Percentiles rank a stretch among this genome's conserved stretches.
These are phyloP conservation scores for Davidsoniella eucalypti DNA, from an alignment of 2,329 filamentous ascomycete species.

Conservation along the genomic window DNA sequence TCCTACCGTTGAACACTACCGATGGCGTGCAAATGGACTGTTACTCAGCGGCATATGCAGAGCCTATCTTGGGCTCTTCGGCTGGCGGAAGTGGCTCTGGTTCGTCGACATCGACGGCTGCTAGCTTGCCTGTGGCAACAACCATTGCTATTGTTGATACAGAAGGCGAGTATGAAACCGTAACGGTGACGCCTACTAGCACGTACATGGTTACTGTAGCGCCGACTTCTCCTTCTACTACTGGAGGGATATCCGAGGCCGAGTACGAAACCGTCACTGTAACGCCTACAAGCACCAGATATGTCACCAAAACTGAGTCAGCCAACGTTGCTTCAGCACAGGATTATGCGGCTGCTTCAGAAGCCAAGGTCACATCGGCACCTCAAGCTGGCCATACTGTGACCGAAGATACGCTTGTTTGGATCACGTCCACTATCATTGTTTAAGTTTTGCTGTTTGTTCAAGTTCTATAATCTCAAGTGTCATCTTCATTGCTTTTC, in stretches of 20 bases:
- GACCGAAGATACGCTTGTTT: no score
- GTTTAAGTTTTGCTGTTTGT: no score
- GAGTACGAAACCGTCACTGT: conserved; percentile 1
- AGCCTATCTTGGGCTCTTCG: conserved; percentile 24
- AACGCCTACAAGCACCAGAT: conserved; percentile 3
- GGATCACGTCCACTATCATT: no score
- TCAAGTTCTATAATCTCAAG: no score
- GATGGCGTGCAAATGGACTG: conserved; percentile 34
- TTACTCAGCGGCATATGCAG: conserved; percentile 24
- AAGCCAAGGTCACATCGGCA: no score
- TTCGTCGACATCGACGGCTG: background rate
- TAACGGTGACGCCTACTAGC: conserved; percentile 12
- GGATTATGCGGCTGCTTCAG: no score
- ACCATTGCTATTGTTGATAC: background rate
- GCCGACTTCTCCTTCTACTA: background rate
- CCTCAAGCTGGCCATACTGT: no score
- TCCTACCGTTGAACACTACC: conserved; percentile 34
- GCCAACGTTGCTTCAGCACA: no score
- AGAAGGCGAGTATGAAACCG: conserved; percentile 1
- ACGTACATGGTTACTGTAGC: conserved; percentile 8
- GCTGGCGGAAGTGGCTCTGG: background rate
- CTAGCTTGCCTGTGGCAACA: no score
- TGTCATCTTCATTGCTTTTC: no score
- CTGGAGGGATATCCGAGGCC: background rate
- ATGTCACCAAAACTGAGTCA: background rate